A percentile compares a stretch with the other conserved stretches of the same genome.
These are phyloP conservation scores for Xylaria flabelliformis DNA, from an alignment of 495 filamentous ascomycete genomes.

Conservation along the genomic window DNA sequence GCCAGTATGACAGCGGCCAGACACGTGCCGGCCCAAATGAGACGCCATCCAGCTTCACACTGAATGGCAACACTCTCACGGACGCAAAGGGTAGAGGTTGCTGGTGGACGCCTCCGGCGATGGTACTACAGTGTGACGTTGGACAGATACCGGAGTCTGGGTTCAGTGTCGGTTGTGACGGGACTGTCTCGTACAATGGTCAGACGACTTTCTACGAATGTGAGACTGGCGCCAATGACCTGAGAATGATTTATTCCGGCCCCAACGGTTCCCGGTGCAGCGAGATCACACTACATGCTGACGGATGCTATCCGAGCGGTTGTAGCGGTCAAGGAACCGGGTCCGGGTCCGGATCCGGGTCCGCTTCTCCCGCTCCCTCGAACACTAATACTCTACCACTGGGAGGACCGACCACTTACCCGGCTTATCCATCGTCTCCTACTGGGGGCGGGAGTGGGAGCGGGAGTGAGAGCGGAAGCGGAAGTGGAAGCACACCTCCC, in stretches of 20 bases:
- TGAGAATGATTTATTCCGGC: slow-evolving; percentile 60
- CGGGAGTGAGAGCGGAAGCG: background rate
- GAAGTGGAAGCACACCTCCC: slow-evolving; percentile 5
- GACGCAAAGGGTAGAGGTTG: slow-evolving; percentile 36
- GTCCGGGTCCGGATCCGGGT: background rate
- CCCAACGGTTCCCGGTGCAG: slow-evolving; percentile 53
- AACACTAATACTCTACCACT: background rate
- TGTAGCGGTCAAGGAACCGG: slow-evolving; percentile 7
- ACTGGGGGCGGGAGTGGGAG: too few species aligned
- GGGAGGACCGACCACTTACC: background rate
- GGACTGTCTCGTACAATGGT: slow-evolving; percentile 52
- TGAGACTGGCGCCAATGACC: slow-evolving; percentile 55
- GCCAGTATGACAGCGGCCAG: slow-evolving; percentile 37
- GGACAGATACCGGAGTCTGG: slow-evolving; percentile 53
- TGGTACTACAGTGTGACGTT: slow-evolving; percentile 70
- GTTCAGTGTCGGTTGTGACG: slow-evolving; percentile 58
- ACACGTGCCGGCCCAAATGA: slow-evolving; percentile 27
- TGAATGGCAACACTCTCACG: slow-evolving; percentile 35
- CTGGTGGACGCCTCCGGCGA: slow-evolving; percentile 54
- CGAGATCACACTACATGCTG: slow-evolving; percentile 55
- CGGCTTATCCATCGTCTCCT: background rate
- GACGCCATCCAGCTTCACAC: slow-evolving; percentile 30
- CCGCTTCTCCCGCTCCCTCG: background rate
- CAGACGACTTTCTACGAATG: slow-evolving; percentile 60
- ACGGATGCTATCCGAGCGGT: slow-evolving; percentile 51